phyloP scores from a whole-genome alignment of 2,329 filamentous ascomycete genomes.

The Talaromyces atroroseus region DNA sequence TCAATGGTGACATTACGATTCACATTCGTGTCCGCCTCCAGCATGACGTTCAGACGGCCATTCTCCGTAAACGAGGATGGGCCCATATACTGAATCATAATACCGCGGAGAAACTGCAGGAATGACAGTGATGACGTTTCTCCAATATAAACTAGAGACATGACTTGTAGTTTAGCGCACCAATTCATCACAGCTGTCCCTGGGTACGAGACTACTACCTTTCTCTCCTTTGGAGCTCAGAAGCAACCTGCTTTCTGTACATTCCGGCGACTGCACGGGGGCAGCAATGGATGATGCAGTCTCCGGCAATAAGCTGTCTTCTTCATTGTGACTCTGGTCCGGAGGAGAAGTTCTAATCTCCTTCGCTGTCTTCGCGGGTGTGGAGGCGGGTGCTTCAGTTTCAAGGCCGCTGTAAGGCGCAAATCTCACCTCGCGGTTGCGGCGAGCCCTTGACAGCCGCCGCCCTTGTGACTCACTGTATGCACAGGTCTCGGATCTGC shows the following conservation, averaged over 20 bases:
- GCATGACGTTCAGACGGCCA: slow-evolving; percentile 48
- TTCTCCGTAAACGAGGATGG: slow-evolving; percentile 52
- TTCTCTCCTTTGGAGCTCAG: slow-evolving; percentile 13
- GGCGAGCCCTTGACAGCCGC: slow-evolving; percentile 15
- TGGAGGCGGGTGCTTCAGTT: background rate
- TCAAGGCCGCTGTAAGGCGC: background rate
- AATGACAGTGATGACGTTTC: slow-evolving; percentile 53
- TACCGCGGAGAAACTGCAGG: slow-evolving; percentile 46
- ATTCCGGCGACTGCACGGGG: slow-evolving; percentile 4
- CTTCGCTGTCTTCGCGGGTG: background rate
- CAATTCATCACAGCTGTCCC: background rate
- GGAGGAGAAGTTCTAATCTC: background rate
- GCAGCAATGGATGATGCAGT: background rate
- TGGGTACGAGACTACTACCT: background rate
- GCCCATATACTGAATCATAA: slow-evolving; percentile 48
- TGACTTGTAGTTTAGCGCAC: slow-evolving; percentile 6
- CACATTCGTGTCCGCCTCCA: slow-evolving; percentile 43
- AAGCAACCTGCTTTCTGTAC: slow-evolving; percentile 11
- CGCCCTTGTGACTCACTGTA: slow-evolving; percentile 25
- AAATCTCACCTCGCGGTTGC: slow-evolving; percentile 10
- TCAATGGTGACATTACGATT: slow-evolving; percentile 30
- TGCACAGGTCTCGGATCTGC: slow-evolving; percentile 35
- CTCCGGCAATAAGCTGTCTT: background rate
- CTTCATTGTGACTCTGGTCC: background rate
- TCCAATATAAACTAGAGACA: slow-evolving; percentile 22